A percentile compares a stretch with the other conserved stretches of the same genome.
phyloP scores from a whole-genome alignment of 2,329 filamentous ascomycete genomes.

The Diaporthe longicolla region DNA sequence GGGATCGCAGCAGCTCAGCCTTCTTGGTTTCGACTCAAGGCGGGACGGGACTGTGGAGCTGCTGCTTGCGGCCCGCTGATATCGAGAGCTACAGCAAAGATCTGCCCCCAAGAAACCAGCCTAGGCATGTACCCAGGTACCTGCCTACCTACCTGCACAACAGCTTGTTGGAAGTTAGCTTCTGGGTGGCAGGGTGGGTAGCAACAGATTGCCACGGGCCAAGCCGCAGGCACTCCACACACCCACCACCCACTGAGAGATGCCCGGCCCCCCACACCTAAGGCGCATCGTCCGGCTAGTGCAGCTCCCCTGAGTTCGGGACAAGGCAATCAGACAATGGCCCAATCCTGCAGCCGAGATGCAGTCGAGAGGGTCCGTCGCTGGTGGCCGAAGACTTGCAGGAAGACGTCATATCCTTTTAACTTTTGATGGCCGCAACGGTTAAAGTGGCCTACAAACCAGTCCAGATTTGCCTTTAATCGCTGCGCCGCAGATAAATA shows the following conservation, averaged over 20 bases:
- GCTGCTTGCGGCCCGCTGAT: conserved; percentile 9
- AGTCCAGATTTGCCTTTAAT: background rate
- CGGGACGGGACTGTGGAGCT: conserved; percentile 26
- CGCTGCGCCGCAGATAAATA: background rate
- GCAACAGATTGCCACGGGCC: conserved; percentile 25
- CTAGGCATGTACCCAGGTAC: conserved; percentile 5
- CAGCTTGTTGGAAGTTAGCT: conserved; percentile 7
- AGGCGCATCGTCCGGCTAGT: conserved; percentile 26
- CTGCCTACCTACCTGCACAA: background rate
- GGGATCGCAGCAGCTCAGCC: conserved; percentile 33
- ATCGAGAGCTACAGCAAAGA: conserved; percentile 8
- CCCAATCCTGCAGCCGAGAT: conserved; percentile 30
- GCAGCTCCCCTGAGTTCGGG: conserved; percentile 25
- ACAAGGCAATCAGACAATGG: conserved; percentile 8
- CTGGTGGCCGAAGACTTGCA: conserved; percentile 6
- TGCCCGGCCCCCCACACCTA: conserved; percentile 28
- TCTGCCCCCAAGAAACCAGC: background rate
- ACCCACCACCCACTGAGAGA: conserved; percentile 25
- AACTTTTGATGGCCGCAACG: background rate
- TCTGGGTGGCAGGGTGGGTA: conserved; percentile 28
- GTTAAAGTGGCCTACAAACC: background rate
- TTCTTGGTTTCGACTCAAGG: conserved; percentile 25
- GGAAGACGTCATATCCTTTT: conserved; percentile 20
- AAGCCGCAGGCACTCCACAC: conserved; percentile 26
- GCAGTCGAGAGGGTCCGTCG: conserved; percentile 29